phyloP scores from a whole-genome alignment of 2,329 filamentous ascomycete genomes.

The Trematosphaeria pertusa region DNA sequence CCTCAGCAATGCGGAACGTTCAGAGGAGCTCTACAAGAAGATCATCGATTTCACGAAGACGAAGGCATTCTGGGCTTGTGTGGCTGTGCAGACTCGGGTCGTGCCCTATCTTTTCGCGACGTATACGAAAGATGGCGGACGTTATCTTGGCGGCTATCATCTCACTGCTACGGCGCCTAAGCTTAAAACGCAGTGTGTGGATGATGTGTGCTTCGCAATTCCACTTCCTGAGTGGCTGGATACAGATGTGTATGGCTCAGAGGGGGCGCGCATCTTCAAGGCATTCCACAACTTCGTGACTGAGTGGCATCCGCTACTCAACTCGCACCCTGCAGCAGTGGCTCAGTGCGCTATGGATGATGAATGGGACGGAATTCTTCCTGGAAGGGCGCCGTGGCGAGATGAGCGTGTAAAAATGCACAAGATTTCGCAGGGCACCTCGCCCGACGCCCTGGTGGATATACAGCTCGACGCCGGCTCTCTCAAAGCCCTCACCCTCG shows the following conservation, averaged over 20 bases:
- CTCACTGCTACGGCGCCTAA: conserved; percentile 1
- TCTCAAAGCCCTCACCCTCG: neutral
- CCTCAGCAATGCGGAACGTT: neutral
- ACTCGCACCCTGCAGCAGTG: conserved; percentile 1
- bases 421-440: neutral
- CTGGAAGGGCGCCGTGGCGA: conserved; percentile 1
- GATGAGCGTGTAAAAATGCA: neutral
- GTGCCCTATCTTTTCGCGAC: conserved; percentile 7
- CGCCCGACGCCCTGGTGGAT: neutral
- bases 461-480: neutral
- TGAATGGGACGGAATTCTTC: neutral
- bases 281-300: conserved; percentile 6
- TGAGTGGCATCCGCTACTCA: conserved; percentile 12
- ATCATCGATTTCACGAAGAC: conserved; percentile 5
- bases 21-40: conserved; percentile 2
- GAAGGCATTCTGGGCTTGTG: conserved; percentile 12
- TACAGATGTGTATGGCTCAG: conserved; percentile 1
- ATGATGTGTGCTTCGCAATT: conserved; percentile 4
- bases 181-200: neutral
- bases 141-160: neutral
- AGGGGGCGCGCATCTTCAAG: conserved; percentile 3
- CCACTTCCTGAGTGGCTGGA: conserved; percentile 10
- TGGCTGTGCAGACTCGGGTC: conserved; percentile 3
- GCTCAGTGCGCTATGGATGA: conserved; percentile 10
- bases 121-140: neutral